Base-by-base conservation (phyloP, 495 filamentous ascomycete species). In the Pseudevernia furfuracea region DNA sequence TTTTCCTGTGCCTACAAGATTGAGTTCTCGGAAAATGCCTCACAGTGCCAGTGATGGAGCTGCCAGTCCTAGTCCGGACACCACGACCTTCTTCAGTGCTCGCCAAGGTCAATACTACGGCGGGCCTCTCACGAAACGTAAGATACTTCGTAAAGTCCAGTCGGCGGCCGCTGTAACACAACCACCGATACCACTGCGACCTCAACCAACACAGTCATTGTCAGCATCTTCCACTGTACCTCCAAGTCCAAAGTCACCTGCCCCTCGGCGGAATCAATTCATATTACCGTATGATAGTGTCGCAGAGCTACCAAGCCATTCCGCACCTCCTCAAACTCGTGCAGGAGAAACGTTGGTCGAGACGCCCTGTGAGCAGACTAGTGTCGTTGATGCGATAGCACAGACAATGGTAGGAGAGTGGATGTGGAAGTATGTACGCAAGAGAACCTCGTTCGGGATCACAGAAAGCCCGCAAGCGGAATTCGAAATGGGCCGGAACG, bases 381-480 rank as follows among this genome's bases (percentile, higher is more conserved):
- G 85, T 63, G 94, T 97, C 36, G 92, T 97, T n/a, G 93, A 97
- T 77, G 90, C 94, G 19, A 97, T 98, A 75, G 92, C 94, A 5
- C 90, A 96, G 69, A 96, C 94, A 8, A 98, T 97, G 94, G 91
- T 97, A 55, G 94, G 94, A 39, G 94, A 97, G 71, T 98, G 94
- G 94, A 97, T 98, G 94, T 97, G 88, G 83, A 98, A 98, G 71
- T 97, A 97, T 72, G 89, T 97, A 48, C 84, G 94, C 48, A 85
- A 91, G 72, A 84, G 94, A 67, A 96, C 90, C 74, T 94, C 94
- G 3, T 97, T 98, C 75, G 89, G 89, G 43, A 86, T 95, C 52
- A 76, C 84, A 7, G 92, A 97, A 61, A 77, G 79, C 39, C 81
- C 83, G 38, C 66, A 68, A 46, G 57, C 58, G 25, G 70, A 71